A percentile compares a stretch with the other conserved stretches of the same genome.
Conservation (phyloP, 257 asterid genomes). For the Cordia subcordata region DNA sequence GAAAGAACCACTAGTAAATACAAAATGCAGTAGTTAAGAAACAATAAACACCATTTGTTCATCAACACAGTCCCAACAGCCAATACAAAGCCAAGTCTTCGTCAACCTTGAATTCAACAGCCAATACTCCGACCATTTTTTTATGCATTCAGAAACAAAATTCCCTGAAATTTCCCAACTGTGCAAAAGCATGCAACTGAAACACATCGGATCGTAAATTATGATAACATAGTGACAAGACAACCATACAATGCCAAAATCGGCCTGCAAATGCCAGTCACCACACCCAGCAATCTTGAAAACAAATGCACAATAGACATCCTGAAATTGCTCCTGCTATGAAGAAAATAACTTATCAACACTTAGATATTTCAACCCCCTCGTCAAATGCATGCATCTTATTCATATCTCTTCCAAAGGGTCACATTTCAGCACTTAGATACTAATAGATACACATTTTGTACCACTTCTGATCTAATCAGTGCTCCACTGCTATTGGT, state of each 20-base stretch:
- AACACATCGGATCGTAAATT: conserved; percentile 18
- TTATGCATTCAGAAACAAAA: conserved; percentile 17
- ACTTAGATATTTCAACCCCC: conserved; percentile 8
- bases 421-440: conserved; percentile 1
- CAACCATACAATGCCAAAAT: conserved; percentile 15
- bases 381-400: conserved; percentile 17
- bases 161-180: conserved; percentile 17
- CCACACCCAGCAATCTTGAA: conserved; percentile 20
- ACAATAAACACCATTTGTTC: conserved; percentile 11
- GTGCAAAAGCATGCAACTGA: conserved; percentile 6
- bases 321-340: conserved; percentile 21
- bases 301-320: conserved; percentile 16
- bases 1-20: background rate
- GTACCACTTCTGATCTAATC: conserved; percentile 12
- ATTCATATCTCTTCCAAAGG: conserved; percentile 18
- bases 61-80: conserved; percentile 11
- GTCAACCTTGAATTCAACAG: conserved; percentile 11
- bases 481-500: conserved; percentile 17
- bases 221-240: conserved; percentile 10
- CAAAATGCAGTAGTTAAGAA: background rate
- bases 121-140: conserved; percentile 24
- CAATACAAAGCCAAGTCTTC: conserved; percentile 15
- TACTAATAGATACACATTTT: conserved; percentile 16
- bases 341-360: conserved; percentile 18
- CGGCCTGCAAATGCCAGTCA: conserved; percentile 13